A percentile compares a stretch with the other conserved stretches of the same genome.
Conservation (phyloP, 495 filamentous ascomycete genomes). For the Daldinia grandis region DNA sequence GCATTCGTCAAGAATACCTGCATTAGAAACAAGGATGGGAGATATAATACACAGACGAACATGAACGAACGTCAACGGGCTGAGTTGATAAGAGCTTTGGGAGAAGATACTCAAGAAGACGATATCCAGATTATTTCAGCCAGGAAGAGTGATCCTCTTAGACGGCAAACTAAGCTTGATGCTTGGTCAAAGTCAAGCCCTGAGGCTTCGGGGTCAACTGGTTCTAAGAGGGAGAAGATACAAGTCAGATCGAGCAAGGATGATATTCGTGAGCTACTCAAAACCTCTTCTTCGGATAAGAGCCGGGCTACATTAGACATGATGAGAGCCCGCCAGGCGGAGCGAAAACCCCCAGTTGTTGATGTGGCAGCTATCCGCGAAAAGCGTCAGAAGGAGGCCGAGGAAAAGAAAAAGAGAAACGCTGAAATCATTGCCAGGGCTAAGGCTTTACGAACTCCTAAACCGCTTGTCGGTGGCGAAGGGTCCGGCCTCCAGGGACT, state of each 20-base stretch:
- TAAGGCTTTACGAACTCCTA: conserved; percentile 65
- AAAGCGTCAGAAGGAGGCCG: conserved; percentile 73
- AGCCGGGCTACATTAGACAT: conserved; percentile 50
- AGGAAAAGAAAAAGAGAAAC: conserved; percentile 76
- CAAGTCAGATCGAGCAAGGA: conserved; percentile 41
- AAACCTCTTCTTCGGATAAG: conserved; percentile 46
- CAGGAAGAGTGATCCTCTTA: conserved; percentile 56
- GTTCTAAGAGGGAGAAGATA: conserved; percentile 20
- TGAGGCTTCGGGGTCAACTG: conserved; percentile 44
- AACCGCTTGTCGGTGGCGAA: conserved; percentile 70
- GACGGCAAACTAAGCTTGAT: conserved; percentile 74
- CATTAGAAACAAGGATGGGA: conserved; percentile 39
- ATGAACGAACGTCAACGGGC: conserved; percentile 80
- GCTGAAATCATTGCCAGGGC: conserved; percentile 71
- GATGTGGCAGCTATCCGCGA: conserved; percentile 66
- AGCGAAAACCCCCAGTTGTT: conserved; percentile 45
- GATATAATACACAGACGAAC: conserved; percentile 71
- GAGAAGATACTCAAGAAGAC: conserved; percentile 71
- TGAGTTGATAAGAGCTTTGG: conserved; percentile 79
- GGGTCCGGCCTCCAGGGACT: conserved; percentile 80
- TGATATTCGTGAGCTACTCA: conserved; percentile 51
- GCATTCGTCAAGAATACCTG: conserved; percentile 68
- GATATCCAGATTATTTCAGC: conserved; percentile 53
- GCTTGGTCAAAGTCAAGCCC: conserved; percentile 59
- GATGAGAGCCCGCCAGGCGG: conserved; percentile 46